Evolutionary conservation across 108 stramenopile species (phyloP).

Genomic region (Nannochloropsis oceanica): DNA sequence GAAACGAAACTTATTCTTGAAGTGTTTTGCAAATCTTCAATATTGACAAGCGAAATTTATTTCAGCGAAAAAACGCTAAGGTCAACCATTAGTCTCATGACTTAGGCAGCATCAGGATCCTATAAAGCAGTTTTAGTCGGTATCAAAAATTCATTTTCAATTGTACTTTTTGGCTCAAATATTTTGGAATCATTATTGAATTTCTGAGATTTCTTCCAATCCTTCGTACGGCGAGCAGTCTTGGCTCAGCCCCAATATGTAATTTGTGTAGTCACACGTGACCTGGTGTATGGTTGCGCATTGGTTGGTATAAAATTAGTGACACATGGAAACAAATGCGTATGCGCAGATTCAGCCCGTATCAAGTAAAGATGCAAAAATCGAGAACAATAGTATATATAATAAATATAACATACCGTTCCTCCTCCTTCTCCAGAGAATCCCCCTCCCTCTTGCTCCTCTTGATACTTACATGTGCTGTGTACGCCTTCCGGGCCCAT

Average conservation of each 20-base stretch:
- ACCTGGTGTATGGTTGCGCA: not conserved
- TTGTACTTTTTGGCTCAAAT: too few species aligned
- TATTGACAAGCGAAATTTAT: too few species aligned
- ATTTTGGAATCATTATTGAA: too few species aligned
- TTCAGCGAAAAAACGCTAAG: too few species aligned
- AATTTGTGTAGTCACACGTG: not conserved
- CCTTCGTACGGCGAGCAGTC: not conserved
- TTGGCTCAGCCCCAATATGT: not conserved
- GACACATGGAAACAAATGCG: not conserved
- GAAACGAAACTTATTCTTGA: not conserved
- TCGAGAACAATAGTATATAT: too few species aligned
- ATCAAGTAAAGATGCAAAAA: not conserved
- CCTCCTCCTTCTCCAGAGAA: too few species aligned
- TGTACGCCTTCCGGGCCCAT: not conserved
- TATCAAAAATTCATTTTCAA: too few species aligned
- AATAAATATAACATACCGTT: too few species aligned
- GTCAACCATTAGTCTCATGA: too few species aligned
- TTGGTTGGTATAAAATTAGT: not conserved
- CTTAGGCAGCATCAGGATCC: too few species aligned
- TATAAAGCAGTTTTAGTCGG: too few species aligned
- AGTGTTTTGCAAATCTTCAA: too few species aligned
- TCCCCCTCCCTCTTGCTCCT: not conserved
- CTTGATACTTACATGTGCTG: not conserved
- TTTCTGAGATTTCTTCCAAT: not conserved
- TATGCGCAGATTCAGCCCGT: not conserved